phyloP scores from a whole-genome alignment of 2,329 filamentous ascomycete species.

The Arachnopeziza araneosa region DNA sequence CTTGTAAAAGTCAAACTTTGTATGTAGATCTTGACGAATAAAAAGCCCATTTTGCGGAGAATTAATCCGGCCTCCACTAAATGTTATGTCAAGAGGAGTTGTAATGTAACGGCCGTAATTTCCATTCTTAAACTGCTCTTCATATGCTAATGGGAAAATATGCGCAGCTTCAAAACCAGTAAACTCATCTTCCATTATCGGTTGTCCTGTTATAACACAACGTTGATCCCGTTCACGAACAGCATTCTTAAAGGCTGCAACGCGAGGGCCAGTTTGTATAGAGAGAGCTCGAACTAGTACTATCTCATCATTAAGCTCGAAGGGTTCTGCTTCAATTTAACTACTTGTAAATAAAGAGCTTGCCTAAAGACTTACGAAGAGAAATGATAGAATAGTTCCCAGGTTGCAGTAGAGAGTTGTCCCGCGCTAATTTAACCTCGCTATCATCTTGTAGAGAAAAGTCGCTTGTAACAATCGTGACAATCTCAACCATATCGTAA shows the following conservation, averaged over 20 bases:
- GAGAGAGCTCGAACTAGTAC: conserved; percentile 14
- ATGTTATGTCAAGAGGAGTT: not conserved
- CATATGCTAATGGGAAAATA: too few species aligned
- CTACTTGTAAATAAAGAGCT: too few species aligned
- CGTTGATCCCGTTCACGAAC: conserved; percentile 21
- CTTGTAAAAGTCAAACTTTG: conserved; percentile 10
- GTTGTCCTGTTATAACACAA: too few species aligned
- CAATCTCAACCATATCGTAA: too few species aligned
- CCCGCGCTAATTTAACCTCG: conserved; percentile 9
- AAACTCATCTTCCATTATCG: too few species aligned
- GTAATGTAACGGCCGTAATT: conserved; percentile 10
- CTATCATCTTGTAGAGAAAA: conserved; percentile 6
- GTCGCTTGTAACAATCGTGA: not conserved
- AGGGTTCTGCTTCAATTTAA: too few species aligned
- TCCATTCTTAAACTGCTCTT: conserved; percentile 18
- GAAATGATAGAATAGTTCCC: too few species aligned
- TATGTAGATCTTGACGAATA: conserved; percentile 6
- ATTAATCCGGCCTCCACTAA: conserved; percentile 19
- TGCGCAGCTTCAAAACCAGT: too few species aligned
- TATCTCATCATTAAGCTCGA: too few species aligned
- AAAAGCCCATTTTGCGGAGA: conserved; percentile 30
- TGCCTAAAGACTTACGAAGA: too few species aligned
- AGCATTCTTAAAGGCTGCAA: conserved; percentile 14
- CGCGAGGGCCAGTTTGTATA: conserved; percentile 5
- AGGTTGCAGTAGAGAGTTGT: too few species aligned